Evolutionary conservation across 306 rosid species (phyloP).

Genomic region (Echinosophora koreensis): DNA sequence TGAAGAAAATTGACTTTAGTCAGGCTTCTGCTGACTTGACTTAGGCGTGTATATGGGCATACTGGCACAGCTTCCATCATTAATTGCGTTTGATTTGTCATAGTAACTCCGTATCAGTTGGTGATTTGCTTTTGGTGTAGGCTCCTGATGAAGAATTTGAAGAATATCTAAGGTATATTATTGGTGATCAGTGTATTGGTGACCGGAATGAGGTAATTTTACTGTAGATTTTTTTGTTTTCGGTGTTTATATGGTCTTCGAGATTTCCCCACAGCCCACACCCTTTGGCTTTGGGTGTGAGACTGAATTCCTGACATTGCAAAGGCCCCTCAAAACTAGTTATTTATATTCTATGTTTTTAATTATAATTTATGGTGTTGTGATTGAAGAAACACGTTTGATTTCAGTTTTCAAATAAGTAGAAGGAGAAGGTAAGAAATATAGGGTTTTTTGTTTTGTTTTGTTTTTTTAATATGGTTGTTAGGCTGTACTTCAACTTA

Average conservation of each 20-base stretch:
- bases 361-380: neutral
- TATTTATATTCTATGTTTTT: neutral
- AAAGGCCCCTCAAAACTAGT: neutral
- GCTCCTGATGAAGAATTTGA: conserved; percentile 99
- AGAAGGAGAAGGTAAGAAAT: conserved; percentile 19
- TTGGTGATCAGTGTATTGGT: conserved; percentile 80
- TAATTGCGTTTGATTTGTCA: conserved; percentile 43
- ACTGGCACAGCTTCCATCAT: neutral
- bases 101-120: conserved; percentile 26
- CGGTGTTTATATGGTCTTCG: neutral
- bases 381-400: conserved; percentile 20
- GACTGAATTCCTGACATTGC: neutral
- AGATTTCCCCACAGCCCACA: neutral
- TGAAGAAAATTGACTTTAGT: conserved; percentile 17
- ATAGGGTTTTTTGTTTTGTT: too few species aligned
- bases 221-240: neutral
- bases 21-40: conserved; percentile 39
- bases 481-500: neutral
- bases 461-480: neutral
- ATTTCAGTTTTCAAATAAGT: conserved; percentile 25
- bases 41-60: conserved; percentile 23
- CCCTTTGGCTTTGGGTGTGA: neutral
- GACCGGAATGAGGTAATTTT: conserved; percentile 83
- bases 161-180: conserved; percentile 87
- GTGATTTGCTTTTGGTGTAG: conserved; percentile 54